Evolutionary conservation across 441 rosid genomes (phyloP).

Genomic region (Viola pubescens): DNA sequence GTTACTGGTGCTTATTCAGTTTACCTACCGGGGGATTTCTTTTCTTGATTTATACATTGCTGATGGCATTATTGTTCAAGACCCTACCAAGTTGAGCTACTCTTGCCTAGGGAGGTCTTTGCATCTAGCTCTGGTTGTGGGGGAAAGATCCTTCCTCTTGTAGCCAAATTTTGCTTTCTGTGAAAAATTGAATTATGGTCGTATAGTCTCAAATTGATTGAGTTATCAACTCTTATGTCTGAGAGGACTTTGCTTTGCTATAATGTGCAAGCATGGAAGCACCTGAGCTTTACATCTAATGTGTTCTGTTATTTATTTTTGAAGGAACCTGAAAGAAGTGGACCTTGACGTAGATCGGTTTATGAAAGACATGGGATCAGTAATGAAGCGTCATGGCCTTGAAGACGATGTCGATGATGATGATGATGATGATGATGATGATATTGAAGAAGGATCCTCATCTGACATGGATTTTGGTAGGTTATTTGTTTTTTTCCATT

Average conservation of each 20-base stretch:
- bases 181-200: no score
- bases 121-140: no score
- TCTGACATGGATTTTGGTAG: constrained; percentile 79
- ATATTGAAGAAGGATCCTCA: constrained; percentile 48
- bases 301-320: constrained; percentile 2
- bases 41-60: no score
- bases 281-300: not conserved
- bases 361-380: constrained; percentile 65
- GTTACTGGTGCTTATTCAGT: not conserved
- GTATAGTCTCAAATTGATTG: no score
- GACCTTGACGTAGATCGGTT: constrained; percentile 60
- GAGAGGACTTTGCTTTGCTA: not conserved
- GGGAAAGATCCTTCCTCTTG: no score
- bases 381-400: constrained; percentile 31
- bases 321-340: constrained; percentile 54
- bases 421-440: no score
- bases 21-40: not conserved
- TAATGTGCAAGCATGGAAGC: not conserved
- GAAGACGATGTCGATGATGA: constrained; percentile 26
- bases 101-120: no score
- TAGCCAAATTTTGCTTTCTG: no score
- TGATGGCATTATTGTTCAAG: no score
- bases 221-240: not conserved
- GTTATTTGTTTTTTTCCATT: not conserved
- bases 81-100: no score